A percentile compares a stretch with the other conserved stretches of the same genome.
Conservation (phyloP, 257 asterid genomes). For the Lycium barbarum region DNA sequence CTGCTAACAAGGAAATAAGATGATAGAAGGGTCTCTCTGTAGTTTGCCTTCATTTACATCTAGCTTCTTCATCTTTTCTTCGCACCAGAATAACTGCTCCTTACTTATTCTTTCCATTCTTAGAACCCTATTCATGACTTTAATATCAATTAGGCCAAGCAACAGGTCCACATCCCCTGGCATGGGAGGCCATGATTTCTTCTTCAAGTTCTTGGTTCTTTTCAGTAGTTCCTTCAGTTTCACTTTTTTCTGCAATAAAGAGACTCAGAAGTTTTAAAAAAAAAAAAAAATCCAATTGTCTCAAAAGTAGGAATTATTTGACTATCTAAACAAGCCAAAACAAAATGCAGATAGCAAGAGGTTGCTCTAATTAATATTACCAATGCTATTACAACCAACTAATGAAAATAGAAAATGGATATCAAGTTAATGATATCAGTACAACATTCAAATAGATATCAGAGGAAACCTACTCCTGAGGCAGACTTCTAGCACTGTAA, state of each 20-base stretch:
- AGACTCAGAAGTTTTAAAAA: not conserved
- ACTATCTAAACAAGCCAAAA: not conserved
- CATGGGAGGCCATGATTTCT: slow-evolving; percentile 67
- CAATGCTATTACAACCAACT: not conserved
- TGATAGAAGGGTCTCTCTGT: slow-evolving; percentile 81
- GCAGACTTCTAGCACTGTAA: not conserved
- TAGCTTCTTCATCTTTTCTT: slow-evolving; percentile 83
- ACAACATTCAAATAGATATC: not conserved
- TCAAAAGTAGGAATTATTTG: not conserved
- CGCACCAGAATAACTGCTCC: slow-evolving; percentile 84
- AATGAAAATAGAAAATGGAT: too few relatives aligned
- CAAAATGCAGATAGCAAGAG: not conserved
- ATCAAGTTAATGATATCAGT: not conserved
- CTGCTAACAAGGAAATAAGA: slow-evolving; percentile 69
- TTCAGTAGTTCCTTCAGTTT: slow-evolving; percentile 81
- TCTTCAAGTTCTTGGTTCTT: slow-evolving; percentile 67
- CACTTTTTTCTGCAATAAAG: slow-evolving; percentile 66
- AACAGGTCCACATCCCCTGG: slow-evolving; percentile 64
- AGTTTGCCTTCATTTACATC: slow-evolving; percentile 63
- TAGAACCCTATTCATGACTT: slow-evolving; percentile 68
- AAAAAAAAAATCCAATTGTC: not conserved
- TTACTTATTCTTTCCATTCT: slow-evolving; percentile 66
- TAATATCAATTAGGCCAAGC: slow-evolving; percentile 74
- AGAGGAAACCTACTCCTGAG: not conserved
- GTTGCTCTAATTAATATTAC: not conserved